Conservation (phyloP, 805 yeast species). For the Metschnikowia vanudenii region DNA sequence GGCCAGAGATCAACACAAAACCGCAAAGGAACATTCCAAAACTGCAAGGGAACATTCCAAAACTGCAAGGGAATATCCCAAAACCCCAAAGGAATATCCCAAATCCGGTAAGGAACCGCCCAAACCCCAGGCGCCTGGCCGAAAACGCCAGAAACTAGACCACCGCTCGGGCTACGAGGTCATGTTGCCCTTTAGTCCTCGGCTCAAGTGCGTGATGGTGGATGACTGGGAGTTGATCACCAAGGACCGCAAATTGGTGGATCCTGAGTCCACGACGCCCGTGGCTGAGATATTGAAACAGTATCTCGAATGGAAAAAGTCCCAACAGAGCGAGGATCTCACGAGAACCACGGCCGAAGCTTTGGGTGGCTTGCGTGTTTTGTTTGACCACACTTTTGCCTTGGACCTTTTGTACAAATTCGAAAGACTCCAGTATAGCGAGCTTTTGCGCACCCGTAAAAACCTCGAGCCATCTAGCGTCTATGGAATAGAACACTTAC, state of each 20-base stretch:
- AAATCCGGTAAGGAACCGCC: too few species aligned
- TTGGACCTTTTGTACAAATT: slow-evolving; percentile 68
- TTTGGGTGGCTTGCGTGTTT: slow-evolving; percentile 63
- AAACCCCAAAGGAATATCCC: too few species aligned
- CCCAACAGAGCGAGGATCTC: slow-evolving; percentile 7
- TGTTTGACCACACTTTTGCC: slow-evolving; percentile 74
- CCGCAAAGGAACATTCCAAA: too few species aligned
- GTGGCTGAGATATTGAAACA: slow-evolving; percentile 54
- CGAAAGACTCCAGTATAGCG: slow-evolving; percentile 71
- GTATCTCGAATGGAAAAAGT: slow-evolving; percentile 40
- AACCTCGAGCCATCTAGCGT: slow-evolving; percentile 23
- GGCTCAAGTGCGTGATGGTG: slow-evolving; percentile 68
- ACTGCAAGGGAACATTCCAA: too few species aligned
- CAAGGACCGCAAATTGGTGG: slow-evolving; percentile 67
- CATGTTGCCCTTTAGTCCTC: slow-evolving; percentile 56
- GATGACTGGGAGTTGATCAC: slow-evolving; percentile 95
- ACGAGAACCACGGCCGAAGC: slow-evolving; percentile 45
- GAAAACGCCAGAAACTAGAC: slow-evolving; percentile 14
- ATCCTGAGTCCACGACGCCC: slow-evolving; percentile 57
- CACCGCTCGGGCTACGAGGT: slow-evolving; percentile 46
- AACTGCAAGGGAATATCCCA: too few species aligned
- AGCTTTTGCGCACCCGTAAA: slow-evolving; percentile 33
- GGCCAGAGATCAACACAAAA: too few species aligned
- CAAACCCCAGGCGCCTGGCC: too few species aligned
- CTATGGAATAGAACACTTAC: slow-evolving; percentile 81